Evolutionary conservation across 1,284 basidiomycete species (phyloP), one percentile per base, ranked within the genome.

Genomic region (Mycena citricolor): DNA sequence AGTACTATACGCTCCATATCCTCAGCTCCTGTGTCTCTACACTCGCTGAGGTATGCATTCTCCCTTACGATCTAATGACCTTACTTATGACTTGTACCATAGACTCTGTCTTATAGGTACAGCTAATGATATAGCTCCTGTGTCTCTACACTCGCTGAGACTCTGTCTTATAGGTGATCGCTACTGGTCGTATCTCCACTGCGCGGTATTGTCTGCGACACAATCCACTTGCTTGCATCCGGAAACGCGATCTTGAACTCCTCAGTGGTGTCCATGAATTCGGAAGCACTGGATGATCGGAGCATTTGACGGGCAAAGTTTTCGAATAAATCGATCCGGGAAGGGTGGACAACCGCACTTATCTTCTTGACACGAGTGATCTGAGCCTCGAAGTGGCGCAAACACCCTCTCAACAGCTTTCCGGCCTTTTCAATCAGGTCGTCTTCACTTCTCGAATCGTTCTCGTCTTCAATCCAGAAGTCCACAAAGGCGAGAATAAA

Each of bases 331-430:
- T 40, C 37, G 24, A 28, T 5, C 25, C 24, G 20, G 3, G 32
- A 20, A 4, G 49, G 51, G n/a, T 45, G 49, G 8, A 63, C 44
- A 12, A 56, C 49, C 10, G 43, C 47, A 35, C 41, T 44, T 24
- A 62, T 61, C 7, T 48, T 49, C 11, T 39, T 44, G 8, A 66
- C 46, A 1, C 60, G 46, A 8, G 56, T 61, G 7, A 63, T 52
- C 6, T 43, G 49, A n/a, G 55, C 49, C 0, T 47, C 43, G 36
- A 59, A 66, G 34, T 65, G 65, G 33, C 63, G 56, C 21, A 19
- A 21, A 31, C 48, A 51, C 14, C 48, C 44, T 19, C 47, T 51
- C 32, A 51, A 17, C 4, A 51, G 14, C 5, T 2, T 21, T n/a
- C 14, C 39, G 1, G 33, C 44, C 14, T 31, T 23, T 23, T 21